Percentiles rank a stretch among this genome's conserved stretches.
Evolutionary conservation across 768 basidiomycete genomes (phyloP).

Genomic region (Leucosporidium creatinivorum): DNA sequence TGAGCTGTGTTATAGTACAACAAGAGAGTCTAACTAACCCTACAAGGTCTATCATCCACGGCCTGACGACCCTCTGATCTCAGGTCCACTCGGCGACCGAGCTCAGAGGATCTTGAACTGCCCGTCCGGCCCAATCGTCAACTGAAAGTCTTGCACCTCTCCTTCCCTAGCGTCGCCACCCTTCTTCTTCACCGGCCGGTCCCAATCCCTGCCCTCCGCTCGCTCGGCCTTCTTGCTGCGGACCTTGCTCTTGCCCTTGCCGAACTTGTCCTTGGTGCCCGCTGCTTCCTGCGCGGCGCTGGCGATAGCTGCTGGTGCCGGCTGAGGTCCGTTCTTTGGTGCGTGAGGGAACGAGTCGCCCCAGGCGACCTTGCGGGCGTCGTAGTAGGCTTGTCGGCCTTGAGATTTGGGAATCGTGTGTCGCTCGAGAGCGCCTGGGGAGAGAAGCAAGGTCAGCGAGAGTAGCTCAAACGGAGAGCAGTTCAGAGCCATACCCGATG

Average conservation of each 20-base stretch:
- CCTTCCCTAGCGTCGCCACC: not conserved
- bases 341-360: constrained; percentile 91
- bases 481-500: constrained; percentile 53
- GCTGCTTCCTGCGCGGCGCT: not conserved
- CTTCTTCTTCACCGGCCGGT: constrained; percentile 3
- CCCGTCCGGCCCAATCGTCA: constrained; percentile 21
- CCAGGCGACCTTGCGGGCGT: constrained; percentile 87
- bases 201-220: constrained; percentile 2
- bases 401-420: constrained; percentile 86
- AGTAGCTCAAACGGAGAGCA: not conserved
- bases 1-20: too few relatives aligned
- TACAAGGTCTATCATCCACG: too few relatives aligned
- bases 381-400: constrained; percentile 91
- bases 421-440: constrained; percentile 80
- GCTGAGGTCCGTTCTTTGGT: constrained; percentile 50
- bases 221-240: constrained; percentile 26
- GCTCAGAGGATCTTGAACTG: constrained; percentile 5
- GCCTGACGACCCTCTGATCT: too few relatives aligned
- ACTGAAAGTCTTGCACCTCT: constrained; percentile 11
- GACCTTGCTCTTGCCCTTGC: constrained; percentile 8
- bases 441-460: not conserved
- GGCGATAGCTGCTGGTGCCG: constrained; percentile 13
- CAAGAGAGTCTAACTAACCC: not conserved
- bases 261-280: constrained; percentile 23
- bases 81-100: too few relatives aligned